Conservation (phyloP, 2,329 filamentous ascomycete genomes). For the Nemania bipapillata region DNA sequence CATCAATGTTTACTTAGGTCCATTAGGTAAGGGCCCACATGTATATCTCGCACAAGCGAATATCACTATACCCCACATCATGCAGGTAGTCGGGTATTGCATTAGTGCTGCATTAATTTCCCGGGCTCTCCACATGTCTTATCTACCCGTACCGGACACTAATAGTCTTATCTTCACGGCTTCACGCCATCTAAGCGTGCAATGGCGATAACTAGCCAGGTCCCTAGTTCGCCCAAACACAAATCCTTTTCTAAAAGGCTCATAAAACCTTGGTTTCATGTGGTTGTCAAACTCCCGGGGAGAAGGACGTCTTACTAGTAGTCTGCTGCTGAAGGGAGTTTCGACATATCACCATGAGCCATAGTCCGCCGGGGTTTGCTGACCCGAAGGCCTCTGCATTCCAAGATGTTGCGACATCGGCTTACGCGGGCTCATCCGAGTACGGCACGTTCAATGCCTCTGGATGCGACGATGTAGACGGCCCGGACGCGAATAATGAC, state of each 20-base stretch:
- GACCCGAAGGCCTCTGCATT: constrained; percentile 24
- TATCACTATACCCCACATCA: too few relatives aligned
- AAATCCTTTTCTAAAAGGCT: constrained; percentile 2
- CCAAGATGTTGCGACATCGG: constrained; percentile 22
- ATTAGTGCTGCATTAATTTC: too few relatives aligned
- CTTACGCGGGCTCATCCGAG: constrained; percentile 27
- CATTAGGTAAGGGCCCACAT: too few relatives aligned
- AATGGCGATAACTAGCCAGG: constrained; percentile 30
- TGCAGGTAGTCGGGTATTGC: too few relatives aligned
- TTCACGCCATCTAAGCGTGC: constrained; percentile 30
- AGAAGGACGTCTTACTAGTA: background rate
- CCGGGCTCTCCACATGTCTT: too few relatives aligned
- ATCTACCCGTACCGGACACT: background rate
- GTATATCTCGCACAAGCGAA: too few relatives aligned
- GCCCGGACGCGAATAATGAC: constrained; percentile 52
- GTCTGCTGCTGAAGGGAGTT: constrained; percentile 11
- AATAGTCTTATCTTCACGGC: background rate
- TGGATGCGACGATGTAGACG: constrained; percentile 10
- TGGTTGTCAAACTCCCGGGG: background rate
- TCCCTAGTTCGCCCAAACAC: background rate
- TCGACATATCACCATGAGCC: constrained; percentile 25
- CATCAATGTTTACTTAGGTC: too few relatives aligned
- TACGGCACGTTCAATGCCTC: constrained; percentile 35
- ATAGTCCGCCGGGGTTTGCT: constrained; percentile 14
- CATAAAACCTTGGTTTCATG: background rate